These are phyloP conservation scores for Aspergillus indologenus DNA, from an alignment of 495 filamentous ascomycete genomes.

Conservation along the genomic window DNA sequence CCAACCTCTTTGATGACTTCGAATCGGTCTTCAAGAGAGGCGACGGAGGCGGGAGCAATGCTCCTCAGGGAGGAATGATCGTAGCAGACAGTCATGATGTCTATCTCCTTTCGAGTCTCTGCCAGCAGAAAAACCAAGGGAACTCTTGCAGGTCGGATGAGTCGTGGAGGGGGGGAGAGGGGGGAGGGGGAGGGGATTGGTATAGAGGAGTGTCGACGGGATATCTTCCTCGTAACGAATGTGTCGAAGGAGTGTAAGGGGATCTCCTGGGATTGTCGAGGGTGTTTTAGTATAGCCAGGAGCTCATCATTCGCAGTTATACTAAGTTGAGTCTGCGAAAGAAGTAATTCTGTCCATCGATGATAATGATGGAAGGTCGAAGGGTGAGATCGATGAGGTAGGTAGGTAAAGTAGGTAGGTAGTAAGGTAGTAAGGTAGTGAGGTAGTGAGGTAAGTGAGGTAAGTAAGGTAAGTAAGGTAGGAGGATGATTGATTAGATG, in stretches of 20 bases:
- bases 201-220: constrained; percentile 4
- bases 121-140: constrained; percentile 45
- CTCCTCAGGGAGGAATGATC: constrained; percentile 56
- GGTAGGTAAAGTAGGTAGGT: constrained; percentile 14
- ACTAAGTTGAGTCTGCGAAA: constrained; percentile 13
- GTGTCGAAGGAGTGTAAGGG: constrained; percentile 14
- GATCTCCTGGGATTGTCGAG: constrained; percentile 19
- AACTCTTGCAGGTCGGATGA: constrained; percentile 14
- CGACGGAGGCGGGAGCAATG: constrained; percentile 46
- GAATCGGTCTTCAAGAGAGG: constrained; percentile 78
- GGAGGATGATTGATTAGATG: constrained; percentile 14
- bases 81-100: constrained; percentile 66
- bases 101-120: constrained; percentile 35
- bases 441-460: constrained; percentile 14
- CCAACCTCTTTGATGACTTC: constrained; percentile 97
- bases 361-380: constrained; percentile 6
- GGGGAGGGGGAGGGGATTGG: neutral
- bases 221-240: constrained; percentile 10
- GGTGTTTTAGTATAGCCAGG: constrained; percentile 19
- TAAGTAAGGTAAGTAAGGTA: too few species aligned
- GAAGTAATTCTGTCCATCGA: constrained; percentile 20
- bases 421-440: constrained; percentile 13
- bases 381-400: neutral
- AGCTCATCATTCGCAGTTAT: constrained; percentile 27
- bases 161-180: neutral